Conservation (phyloP, 257 asterid species). For the Scutellaria baicalensis region DNA sequence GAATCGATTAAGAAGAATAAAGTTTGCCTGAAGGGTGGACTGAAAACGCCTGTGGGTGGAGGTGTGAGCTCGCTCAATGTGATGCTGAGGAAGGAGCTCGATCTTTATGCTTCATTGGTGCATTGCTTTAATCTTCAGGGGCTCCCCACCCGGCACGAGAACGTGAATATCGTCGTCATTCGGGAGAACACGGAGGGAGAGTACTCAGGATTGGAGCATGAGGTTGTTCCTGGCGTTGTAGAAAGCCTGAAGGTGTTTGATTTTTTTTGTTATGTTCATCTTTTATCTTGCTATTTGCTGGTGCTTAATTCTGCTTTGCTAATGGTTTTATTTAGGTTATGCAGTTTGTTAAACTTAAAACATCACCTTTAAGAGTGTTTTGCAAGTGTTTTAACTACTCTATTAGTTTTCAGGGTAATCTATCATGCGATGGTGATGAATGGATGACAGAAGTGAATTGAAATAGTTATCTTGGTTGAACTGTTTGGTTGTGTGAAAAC, state of each 20-base stretch:
- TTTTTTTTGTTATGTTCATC: neutral
- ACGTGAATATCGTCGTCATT: conserved; percentile 85
- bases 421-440: neutral
- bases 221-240: conserved; percentile 98
- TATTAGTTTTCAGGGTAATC: neutral
- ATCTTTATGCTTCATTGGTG: conserved; percentile 88
- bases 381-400: neutral
- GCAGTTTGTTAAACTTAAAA: neutral
- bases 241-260: conserved; percentile 86
- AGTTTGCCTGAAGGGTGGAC: conserved; percentile 87
- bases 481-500: neutral
- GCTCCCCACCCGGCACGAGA: conserved; percentile 72
- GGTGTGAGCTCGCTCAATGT: conserved; percentile 92
- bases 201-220: conserved; percentile 94
- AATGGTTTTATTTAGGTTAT: neutral
- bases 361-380: neutral
- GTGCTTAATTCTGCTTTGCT: neutral
- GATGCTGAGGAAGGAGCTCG: conserved; percentile 80
- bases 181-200: conserved; percentile 98
- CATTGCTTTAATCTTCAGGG: conserved; percentile 87
- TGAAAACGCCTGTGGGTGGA: conserved; percentile 91
- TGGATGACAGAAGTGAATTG: neutral
- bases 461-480: neutral
- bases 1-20: conserved; percentile 83
- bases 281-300: neutral